Evolutionary conservation across 805 yeast genomes (phyloP).

Genomic region (Kodamaea fukazawae): DNA sequence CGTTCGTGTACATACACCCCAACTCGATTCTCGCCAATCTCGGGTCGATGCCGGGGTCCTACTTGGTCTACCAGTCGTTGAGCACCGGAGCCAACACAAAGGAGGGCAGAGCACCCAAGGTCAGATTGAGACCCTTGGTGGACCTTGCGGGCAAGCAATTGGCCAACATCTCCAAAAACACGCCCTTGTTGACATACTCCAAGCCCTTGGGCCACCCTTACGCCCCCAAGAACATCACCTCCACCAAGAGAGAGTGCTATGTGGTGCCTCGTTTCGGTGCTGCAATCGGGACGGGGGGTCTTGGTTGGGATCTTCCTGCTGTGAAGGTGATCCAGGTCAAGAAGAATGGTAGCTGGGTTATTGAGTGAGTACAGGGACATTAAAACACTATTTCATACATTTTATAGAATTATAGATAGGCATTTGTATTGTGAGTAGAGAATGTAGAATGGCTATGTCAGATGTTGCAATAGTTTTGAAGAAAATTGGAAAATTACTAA

Average conservation of each 20-base stretch:
- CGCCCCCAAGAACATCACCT: constrained; percentile 66
- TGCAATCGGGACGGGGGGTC: constrained; percentile 73
- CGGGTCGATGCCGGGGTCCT: constrained; percentile 77
- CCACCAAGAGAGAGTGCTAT: constrained; percentile 78
- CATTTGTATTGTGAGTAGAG: no score
- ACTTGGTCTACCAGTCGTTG: constrained; percentile 68
- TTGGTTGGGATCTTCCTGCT: constrained; percentile 88
- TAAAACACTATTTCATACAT: neutral
- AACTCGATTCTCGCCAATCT: constrained; percentile 56
- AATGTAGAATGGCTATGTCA: no score
- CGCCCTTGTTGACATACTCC: constrained; percentile 76
- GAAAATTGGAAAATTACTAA: no score
- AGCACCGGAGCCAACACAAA: constrained; percentile 49
- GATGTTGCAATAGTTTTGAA: no score
- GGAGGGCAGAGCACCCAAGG: constrained; percentile 40
- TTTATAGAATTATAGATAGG: neutral
- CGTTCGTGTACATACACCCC: constrained; percentile 77
- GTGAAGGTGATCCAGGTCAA: constrained; percentile 72
- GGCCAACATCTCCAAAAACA: constrained; percentile 69
- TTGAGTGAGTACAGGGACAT: constrained; percentile 10
- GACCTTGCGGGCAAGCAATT: constrained; percentile 74
- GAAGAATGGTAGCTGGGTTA: constrained; percentile 65
- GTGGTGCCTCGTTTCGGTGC: constrained; percentile 92
- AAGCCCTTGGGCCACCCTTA: constrained; percentile 91
- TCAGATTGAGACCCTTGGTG: constrained; percentile 73